Conservation (phyloP, 371 early-diverging fungal genomes). For the Paraphysoderma sedebokerense region DNA sequence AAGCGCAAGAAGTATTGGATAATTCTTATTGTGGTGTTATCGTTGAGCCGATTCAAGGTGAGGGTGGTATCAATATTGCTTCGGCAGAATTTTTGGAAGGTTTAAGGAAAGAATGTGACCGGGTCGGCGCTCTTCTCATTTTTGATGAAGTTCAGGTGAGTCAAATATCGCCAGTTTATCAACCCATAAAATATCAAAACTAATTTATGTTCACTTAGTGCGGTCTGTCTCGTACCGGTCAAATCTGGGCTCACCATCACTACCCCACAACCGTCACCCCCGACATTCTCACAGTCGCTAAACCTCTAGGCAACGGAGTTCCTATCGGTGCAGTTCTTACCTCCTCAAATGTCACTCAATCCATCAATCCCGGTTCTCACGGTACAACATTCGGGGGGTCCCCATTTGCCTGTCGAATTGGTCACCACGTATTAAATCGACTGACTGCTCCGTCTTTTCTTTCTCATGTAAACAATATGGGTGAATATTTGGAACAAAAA, state of each 20-base stretch:
- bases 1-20: conserved; percentile 10
- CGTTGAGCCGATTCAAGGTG: conserved; percentile 91
- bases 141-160: conserved; percentile 87
- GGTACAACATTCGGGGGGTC: conserved; percentile 95
- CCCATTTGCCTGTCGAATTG: conserved; percentile 52
- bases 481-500: conserved; percentile 28
- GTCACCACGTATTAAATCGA: not conserved
- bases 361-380: conserved; percentile 53
- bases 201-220: conserved; percentile 24
- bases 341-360: conserved; percentile 32
- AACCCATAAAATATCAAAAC: not conserved
- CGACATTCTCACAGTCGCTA: conserved; percentile 86
- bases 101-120: conserved; percentile 55
- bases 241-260: conserved; percentile 69
- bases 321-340: conserved; percentile 88
- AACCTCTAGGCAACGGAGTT: conserved; percentile 87
- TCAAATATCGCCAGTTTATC: not conserved
- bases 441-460: conserved; percentile 20
- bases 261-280: conserved; percentile 47
- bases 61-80: conserved; percentile 73
- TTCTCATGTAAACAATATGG: conserved; percentile 34
- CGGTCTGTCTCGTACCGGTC: conserved; percentile 84
- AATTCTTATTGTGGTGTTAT: conserved; percentile 56
- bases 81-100: conserved; percentile 49
- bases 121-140: conserved; percentile 68